phyloP scores from a whole-genome alignment of 2,329 filamentous ascomycete species.

The Pezicula rhizophila region DNA sequence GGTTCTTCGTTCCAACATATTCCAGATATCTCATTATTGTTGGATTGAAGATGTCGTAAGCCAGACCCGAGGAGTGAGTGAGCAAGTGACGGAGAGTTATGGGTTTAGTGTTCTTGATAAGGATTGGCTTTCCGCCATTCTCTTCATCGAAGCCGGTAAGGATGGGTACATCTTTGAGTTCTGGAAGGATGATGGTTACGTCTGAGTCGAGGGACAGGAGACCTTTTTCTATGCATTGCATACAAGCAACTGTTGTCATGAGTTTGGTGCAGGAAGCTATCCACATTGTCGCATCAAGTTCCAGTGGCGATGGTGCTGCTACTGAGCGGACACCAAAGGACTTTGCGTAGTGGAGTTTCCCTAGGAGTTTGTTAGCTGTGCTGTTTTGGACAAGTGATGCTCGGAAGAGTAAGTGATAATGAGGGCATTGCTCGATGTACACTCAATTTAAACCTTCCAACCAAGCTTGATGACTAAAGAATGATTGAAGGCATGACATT shows the following conservation, averaged over 20 bases:
- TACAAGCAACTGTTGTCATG: constrained; percentile 1
- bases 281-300: constrained; percentile 41
- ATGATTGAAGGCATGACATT: too few species aligned
- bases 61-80: neutral
- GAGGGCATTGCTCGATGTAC: too few species aligned
- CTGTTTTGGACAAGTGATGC: too few species aligned
- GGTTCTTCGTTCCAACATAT: neutral
- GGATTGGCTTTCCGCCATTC: constrained; percentile 1
- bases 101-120: neutral
- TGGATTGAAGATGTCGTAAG: constrained; percentile 1
- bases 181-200: constrained; percentile 1
- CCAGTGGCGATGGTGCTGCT: constrained; percentile 16
- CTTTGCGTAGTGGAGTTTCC: neutral
- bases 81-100: constrained; percentile 4
- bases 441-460: too few species aligned
- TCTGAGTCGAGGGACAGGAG: constrained; percentile 3
- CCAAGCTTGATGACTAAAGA: too few species aligned
- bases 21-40: neutral
- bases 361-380: neutral
- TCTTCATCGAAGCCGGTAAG: constrained; percentile 13
- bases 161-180: constrained; percentile 23
- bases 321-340: neutral
- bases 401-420: too few species aligned
- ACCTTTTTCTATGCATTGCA: constrained; percentile 6
- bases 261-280: constrained; percentile 50